phyloP scores from a whole-genome alignment of 2,329 filamentous ascomycete species.

The Aspergillus terreus region DNA sequence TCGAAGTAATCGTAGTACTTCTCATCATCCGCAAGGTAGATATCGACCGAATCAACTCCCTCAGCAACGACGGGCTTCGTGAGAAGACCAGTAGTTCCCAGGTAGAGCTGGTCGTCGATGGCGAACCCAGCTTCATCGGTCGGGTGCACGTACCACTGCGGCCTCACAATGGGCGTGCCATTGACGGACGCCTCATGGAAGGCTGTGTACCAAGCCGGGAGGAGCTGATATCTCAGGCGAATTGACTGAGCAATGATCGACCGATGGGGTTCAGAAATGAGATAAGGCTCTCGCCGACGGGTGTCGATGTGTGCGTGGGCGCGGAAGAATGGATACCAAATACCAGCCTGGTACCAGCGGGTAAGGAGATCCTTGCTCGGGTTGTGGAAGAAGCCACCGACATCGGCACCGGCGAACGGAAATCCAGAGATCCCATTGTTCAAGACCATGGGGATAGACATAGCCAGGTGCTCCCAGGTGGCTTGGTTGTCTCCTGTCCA shows the following conservation, averaged over 20 bases:
- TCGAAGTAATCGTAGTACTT: constrained; percentile 96
- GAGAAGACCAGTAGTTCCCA: constrained; percentile 84
- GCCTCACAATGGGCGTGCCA: constrained; percentile 81
- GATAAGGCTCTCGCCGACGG: constrained; percentile 87
- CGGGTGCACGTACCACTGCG: constrained; percentile 91
- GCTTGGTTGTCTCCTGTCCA: constrained; percentile 99
- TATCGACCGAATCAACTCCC: constrained; percentile 66
- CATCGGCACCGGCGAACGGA: constrained; percentile 91
- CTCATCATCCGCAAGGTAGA: constrained; percentile 86
- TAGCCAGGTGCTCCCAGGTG: constrained; percentile 84
- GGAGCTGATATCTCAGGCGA: constrained; percentile 79
- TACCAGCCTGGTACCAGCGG: constrained; percentile 94
- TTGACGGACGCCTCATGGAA: constrained; percentile 84
- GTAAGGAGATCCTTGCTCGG: constrained; percentile 86
- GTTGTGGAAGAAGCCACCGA: constrained; percentile 97
- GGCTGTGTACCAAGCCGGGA: constrained; percentile 94
- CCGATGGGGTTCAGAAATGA: constrained; percentile 78
- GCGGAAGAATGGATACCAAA: constrained; percentile 98
- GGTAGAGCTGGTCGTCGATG: constrained; percentile 89
- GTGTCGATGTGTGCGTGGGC: constrained; percentile 96
- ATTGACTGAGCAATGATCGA: constrained; percentile 83
- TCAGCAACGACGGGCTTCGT: constrained; percentile 84
- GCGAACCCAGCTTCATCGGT: constrained; percentile 80
- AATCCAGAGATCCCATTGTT: constrained; percentile 90
- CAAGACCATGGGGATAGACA: constrained; percentile 86